Conservation (phyloP, 192 early-diverging fungal genomes). For the Allomyces macrogynus region DNA sequence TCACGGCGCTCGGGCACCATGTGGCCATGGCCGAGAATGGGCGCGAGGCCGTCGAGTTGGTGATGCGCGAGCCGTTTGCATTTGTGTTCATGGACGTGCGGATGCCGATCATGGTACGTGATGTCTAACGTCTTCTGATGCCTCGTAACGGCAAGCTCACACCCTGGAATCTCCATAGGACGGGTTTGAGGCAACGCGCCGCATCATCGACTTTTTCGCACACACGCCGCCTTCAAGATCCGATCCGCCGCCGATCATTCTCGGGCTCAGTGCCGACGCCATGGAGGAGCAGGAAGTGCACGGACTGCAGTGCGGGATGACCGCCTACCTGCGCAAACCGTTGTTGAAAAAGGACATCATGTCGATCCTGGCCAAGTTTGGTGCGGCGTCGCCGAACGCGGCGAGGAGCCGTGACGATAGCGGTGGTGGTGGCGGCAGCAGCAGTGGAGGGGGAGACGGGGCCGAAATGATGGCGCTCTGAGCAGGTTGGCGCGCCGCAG, state of each 20-base stretch:
- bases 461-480: no score
- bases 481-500: no score
- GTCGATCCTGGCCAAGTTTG: no score
- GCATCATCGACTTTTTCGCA: background rate
- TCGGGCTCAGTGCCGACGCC: background rate
- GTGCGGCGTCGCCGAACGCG: no score
- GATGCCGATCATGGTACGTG: background rate
- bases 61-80: background rate
- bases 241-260: background rate
- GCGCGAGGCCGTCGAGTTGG: background rate
- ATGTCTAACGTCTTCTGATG: no score
- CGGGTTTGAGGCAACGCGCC: background rate
- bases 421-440: no score
- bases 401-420: no score
- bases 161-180: background rate
- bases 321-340: background rate
- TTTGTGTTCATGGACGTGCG: slow-evolving; percentile 1
- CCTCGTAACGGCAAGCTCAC: no score
- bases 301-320: background rate
- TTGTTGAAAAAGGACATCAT: background rate
- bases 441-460: no score
- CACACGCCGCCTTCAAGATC: background rate
- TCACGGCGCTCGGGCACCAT: background rate
- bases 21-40: background rate
- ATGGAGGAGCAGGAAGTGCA: background rate